These are phyloP conservation scores for Candida sojae DNA, from an alignment of 1,139 yeast genomes.

Conservation along the genomic window DNA sequence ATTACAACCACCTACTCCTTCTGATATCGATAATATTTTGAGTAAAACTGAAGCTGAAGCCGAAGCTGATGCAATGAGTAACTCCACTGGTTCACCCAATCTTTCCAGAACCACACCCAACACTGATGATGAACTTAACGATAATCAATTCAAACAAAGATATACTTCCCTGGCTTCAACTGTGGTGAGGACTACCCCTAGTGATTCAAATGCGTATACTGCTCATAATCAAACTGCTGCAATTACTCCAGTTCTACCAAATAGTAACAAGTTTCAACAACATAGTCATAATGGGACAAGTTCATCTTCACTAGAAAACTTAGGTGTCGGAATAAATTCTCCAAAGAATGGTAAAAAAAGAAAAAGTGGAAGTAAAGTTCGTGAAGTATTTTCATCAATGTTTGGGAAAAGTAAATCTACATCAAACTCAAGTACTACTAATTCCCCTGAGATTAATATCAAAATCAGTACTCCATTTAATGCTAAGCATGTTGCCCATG, in stretches of 20 bases:
- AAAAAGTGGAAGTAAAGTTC: conserved; percentile 38
- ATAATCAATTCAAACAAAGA: not conserved
- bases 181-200: not conserved
- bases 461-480: conserved; percentile 88
- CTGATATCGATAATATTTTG: conserved; percentile 15
- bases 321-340: conserved; percentile 25
- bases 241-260: conserved; percentile 34
- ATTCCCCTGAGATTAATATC: conserved; percentile 40
- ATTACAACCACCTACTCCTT: conserved; percentile 5
- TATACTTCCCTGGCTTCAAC: not conserved
- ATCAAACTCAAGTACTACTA: conserved; percentile 13
- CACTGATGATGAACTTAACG: not conserved
- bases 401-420: conserved; percentile 32
- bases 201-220: conserved; percentile 9
- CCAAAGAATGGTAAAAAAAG: conserved; percentile 26
- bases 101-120: conserved; percentile 23
- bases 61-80: conserved; percentile 12
- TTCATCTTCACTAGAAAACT: conserved; percentile 28
- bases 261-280: conserved; percentile 5
- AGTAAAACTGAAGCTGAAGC: conserved; percentile 17
- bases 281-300: conserved; percentile 1
- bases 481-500: conserved; percentile 90
- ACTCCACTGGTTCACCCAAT: conserved; percentile 14
- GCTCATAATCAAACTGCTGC: conserved; percentile 34
- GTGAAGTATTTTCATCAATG: conserved; percentile 45